Evolutionary conservation across 371 early-diverging fungal species (phyloP).

Genomic region (Lichtheimia ornata): DNA sequence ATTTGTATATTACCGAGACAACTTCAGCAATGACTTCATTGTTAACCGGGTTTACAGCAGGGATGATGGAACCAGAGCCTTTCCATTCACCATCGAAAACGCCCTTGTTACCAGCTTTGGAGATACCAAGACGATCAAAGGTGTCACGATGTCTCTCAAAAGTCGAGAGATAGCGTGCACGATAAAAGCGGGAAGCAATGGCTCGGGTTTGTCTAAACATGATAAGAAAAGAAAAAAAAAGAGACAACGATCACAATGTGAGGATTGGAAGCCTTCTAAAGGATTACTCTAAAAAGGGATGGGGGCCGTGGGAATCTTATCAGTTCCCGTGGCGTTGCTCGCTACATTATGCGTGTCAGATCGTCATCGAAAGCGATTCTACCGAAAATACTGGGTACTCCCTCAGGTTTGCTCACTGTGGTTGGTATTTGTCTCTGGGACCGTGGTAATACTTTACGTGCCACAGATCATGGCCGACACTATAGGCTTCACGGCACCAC

Average conservation of each 20-base stretch:
- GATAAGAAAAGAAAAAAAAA: neutral
- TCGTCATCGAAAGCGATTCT: no score
- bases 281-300: no score
- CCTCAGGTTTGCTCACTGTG: no score
- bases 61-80: constrained; percentile 76
- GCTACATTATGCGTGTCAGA: no score
- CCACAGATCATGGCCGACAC: no score
- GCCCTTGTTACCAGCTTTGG: constrained; percentile 73
- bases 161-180: constrained; percentile 33
- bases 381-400: no score
- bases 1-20: constrained; percentile 56
- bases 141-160: constrained; percentile 48
- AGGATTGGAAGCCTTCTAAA: no score
- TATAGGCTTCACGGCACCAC: no score
- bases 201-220: constrained; percentile 6
- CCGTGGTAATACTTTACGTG: no score
- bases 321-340: no score
- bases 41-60: constrained; percentile 85
- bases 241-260: neutral
- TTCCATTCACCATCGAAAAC: constrained; percentile 92
- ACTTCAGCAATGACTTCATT: constrained; percentile 87
- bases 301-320: no score
- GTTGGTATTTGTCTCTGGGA: no score
- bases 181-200: constrained; percentile 5
- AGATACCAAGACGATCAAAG: constrained; percentile 72